Percentiles rank a stretch among this genome's conserved stretches.
These are phyloP conservation scores for Ostreobium quekettii DNA, from an alignment of 139 green algal genomes.

Conservation along the genomic window DNA sequence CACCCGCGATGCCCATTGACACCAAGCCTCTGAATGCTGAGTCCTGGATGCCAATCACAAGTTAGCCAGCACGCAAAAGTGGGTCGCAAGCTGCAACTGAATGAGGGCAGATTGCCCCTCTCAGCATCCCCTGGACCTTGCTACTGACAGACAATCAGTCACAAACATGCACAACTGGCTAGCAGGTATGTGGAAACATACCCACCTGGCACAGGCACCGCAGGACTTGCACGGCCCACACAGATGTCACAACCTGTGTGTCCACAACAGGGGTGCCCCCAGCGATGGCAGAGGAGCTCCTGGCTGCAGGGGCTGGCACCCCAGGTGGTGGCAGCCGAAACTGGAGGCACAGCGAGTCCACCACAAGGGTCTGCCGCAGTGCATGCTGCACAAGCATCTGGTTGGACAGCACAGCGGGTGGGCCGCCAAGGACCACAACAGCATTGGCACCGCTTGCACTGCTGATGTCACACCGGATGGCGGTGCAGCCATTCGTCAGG, in stretches of 20 bases:
- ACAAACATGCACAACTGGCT: too few species aligned
- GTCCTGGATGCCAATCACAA: too few species aligned
- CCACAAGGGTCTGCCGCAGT: constrained; percentile 53
- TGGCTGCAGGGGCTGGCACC: constrained; percentile 31
- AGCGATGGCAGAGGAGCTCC: constrained; percentile 35
- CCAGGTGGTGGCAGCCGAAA: constrained; percentile 62
- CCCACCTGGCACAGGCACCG: constrained; percentile 52
- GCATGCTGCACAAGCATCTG: constrained; percentile 56
- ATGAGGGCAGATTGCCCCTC: background rate
- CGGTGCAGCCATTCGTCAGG: constrained; percentile 45
- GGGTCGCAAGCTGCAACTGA: too few species aligned
- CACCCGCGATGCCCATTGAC: constrained; percentile 53
- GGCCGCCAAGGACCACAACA: constrained; percentile 54
- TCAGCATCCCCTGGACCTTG: background rate
- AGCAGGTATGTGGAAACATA: background rate
- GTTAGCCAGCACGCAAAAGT: too few species aligned
- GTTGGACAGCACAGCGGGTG: constrained; percentile 43
- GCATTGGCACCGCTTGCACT: constrained; percentile 35
- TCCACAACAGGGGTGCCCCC: constrained; percentile 52
- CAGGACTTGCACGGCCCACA: constrained; percentile 76
- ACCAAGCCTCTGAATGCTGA: constrained; percentile 44
- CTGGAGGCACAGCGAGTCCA: constrained; percentile 70
- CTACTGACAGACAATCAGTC: too few species aligned
- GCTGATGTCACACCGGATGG: constrained; percentile 43
- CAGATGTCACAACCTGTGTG: constrained; percentile 49